These are phyloP conservation scores for Rhizopus stolonifer DNA, from an alignment of 371 early-diverging fungal species.

Conservation along the genomic window DNA sequence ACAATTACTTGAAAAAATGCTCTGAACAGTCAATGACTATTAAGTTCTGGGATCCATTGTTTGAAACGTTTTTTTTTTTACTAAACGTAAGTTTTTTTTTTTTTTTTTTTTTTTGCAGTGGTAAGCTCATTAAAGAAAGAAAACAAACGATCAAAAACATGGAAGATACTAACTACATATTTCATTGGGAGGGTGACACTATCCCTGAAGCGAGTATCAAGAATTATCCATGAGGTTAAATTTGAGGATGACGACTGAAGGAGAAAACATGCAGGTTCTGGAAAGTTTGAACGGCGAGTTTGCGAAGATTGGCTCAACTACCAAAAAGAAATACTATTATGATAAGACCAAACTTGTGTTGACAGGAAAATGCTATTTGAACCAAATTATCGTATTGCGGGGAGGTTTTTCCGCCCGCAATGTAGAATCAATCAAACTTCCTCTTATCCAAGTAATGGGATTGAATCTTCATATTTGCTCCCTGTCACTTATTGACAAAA, in stretches of 20 bases:
- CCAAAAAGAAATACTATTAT: not conserved
- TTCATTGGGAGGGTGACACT: not conserved
- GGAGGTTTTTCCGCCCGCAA: not conserved
- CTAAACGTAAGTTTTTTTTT: too few relatives aligned
- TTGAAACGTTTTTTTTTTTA: constrained; percentile 6
- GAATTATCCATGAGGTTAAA: constrained; percentile 1
- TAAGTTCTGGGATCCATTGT: constrained; percentile 2
- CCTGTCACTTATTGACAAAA: not conserved
- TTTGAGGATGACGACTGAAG: constrained; percentile 1
- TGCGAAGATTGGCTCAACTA: not conserved
- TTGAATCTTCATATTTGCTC: not conserved
- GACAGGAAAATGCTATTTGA: constrained; percentile 2
- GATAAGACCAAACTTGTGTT: constrained; percentile 2
- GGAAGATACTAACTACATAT: constrained; percentile 4
- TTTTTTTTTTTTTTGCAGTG: constrained; percentile 1
- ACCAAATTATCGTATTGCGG: not conserved
- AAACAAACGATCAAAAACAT: constrained; percentile 1
- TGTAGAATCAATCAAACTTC: not conserved
- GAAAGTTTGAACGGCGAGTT: constrained; percentile 4
- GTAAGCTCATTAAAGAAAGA: constrained; percentile 1
- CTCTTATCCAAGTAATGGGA: not conserved
- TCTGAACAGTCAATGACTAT: constrained; percentile 2
- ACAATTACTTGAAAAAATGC: constrained; percentile 1
- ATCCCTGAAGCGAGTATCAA: not conserved
- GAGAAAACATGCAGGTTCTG: not conserved